phyloP scores from a whole-genome alignment of 306 rosid species.

The Canavalia ensiformis region DNA sequence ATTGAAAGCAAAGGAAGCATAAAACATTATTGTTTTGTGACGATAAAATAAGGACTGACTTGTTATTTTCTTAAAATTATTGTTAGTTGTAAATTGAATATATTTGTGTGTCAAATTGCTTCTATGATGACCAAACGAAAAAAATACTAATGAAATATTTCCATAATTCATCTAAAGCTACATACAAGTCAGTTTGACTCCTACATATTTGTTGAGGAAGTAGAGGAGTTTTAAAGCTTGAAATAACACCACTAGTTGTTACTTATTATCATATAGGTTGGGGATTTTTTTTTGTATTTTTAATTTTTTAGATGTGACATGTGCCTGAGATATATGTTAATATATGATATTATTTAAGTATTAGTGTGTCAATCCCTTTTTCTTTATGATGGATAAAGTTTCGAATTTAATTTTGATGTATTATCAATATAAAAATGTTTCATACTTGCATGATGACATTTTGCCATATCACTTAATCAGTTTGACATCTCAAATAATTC shows the following conservation, averaged over 20 bases:
- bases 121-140: slow-evolving; percentile 7
- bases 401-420: slow-evolving; percentile 12
- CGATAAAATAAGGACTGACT: not conserved
- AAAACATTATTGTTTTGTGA: slow-evolving; percentile 24
- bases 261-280: not conserved
- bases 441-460: not conserved
- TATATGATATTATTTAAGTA: not conserved
- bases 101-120: not conserved
- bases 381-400: not conserved
- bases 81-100: slow-evolving; percentile 19
- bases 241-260: not conserved
- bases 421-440: not conserved
- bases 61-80: not conserved
- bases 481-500: not conserved
- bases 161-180: not conserved
- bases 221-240: slow-evolving; percentile 2
- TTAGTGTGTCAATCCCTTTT: not conserved
- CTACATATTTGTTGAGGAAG: not conserved
- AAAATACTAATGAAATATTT: not conserved
- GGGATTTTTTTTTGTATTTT: not conserved
- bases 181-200: not conserved
- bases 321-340: not conserved
- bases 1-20: slow-evolving; percentile 25
- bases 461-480: not conserved
- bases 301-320: not conserved